A percentile compares a stretch with the other conserved stretches of the same genome.
phyloP scores from a whole-genome alignment of 73 alveolate species.

The Symbiodinium pilosum region DNA sequence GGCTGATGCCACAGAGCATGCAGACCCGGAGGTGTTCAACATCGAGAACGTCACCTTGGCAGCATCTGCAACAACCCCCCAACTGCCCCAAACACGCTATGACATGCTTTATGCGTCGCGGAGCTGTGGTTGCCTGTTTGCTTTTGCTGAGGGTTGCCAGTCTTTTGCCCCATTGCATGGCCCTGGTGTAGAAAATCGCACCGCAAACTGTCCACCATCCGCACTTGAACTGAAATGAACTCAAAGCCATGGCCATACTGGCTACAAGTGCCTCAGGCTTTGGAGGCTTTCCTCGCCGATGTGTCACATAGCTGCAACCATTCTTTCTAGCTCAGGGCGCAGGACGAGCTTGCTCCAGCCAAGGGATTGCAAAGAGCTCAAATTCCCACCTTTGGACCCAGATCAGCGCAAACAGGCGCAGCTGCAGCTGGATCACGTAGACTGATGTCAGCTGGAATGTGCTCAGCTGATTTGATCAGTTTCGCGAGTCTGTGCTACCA shows the following conservation, averaged over 20 bases:
- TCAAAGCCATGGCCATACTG: no score
- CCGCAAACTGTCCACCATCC: no score
- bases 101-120: no score
- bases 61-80: neutral
- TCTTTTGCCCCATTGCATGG: no score
- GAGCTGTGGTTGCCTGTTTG: no score
- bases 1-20: neutral
- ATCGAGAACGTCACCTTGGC: neutral
- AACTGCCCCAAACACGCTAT: neutral
- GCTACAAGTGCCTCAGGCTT: no score
- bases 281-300: slow-evolving; percentile 61
- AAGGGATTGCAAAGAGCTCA: slow-evolving; percentile 25
- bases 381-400: slow-evolving; percentile 54
- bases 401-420: slow-evolving; percentile 69
- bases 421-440: neutral
- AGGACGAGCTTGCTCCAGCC: neutral
- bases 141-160: no score
- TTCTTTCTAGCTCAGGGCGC: neutral
- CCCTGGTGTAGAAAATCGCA: no score
- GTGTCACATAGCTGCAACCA: neutral
- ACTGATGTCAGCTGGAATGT: neutral
- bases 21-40: neutral
- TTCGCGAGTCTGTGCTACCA: no score
- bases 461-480: no score
- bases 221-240: no score